Evolutionary conservation across 306 rosid species (phyloP).

Genomic region (Acacia melanoxylon): DNA sequence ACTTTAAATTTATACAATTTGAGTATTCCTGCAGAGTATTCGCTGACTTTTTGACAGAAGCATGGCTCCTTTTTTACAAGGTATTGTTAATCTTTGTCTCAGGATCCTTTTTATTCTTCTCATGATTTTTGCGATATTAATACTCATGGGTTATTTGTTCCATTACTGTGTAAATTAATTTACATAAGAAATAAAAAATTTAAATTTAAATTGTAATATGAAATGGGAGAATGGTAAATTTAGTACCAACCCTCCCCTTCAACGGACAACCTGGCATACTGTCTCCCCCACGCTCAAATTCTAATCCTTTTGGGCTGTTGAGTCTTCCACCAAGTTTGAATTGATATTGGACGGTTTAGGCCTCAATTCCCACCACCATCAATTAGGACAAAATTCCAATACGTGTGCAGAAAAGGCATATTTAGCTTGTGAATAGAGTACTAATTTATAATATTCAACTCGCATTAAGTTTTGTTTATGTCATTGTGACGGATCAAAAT

Average conservation of each 20-base stretch:
- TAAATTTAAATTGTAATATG: too few species aligned
- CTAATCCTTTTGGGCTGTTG: background rate
- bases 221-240: too few species aligned
- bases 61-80: background rate
- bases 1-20: background rate
- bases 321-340: background rate
- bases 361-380: background rate
- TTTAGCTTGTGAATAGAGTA: background rate
- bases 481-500: too few species aligned
- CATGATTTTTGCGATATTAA: too few species aligned
- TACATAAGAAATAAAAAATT: too few species aligned
- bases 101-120: too few species aligned
- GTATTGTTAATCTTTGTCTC: background rate
- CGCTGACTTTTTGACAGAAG: background rate
- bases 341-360: too few species aligned
- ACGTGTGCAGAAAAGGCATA: background rate
- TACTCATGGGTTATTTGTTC: too few species aligned
- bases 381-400: background rate
- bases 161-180: too few species aligned
- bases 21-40: background rate
- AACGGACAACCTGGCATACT: too few species aligned
- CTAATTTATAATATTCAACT: background rate
- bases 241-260: too few species aligned
- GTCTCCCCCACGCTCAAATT: background rate
- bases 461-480: too few species aligned